Evolutionary conservation across 192 early-diverging fungal genomes (phyloP).

Genomic region (Allomyces javanicus): DNA sequence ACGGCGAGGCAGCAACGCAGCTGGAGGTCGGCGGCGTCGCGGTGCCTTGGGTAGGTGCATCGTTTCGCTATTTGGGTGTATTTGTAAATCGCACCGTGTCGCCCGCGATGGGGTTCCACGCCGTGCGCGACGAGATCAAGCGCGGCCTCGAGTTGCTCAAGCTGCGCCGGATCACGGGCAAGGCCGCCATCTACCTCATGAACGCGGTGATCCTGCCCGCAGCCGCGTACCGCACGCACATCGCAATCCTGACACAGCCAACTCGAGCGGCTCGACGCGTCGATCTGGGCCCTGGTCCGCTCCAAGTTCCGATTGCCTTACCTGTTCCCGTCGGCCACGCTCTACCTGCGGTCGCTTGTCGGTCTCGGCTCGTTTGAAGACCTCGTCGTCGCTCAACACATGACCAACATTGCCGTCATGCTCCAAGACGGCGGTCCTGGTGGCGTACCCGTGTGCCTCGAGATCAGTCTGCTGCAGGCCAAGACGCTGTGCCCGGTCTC

Average conservation of each 20-base stretch:
- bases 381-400: not conserved
- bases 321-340: not conserved
- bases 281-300: not conserved
- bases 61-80: not conserved
- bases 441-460: not conserved
- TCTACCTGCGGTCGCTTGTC: not conserved
- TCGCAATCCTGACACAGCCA: not conserved
- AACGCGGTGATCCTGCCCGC: not conserved
- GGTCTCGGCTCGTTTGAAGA: not conserved
- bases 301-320: not conserved
- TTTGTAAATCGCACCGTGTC: not conserved
- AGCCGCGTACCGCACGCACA: not conserved
- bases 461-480: not conserved
- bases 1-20: not conserved
- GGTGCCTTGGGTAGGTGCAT: not conserved
- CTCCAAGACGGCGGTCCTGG: not conserved
- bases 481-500: not conserved
- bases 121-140: not conserved
- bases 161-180: not conserved
- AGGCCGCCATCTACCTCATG: not conserved
- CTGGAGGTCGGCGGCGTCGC: not conserved
- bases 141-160: not conserved
- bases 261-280: not conserved
- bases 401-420: not conserved
- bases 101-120: not conserved